Evolutionary conservation across 192 early-diverging fungal genomes (phyloP), one percentile per base, ranked within the genome.

Genomic region (Chytriomyces sp.): DNA sequence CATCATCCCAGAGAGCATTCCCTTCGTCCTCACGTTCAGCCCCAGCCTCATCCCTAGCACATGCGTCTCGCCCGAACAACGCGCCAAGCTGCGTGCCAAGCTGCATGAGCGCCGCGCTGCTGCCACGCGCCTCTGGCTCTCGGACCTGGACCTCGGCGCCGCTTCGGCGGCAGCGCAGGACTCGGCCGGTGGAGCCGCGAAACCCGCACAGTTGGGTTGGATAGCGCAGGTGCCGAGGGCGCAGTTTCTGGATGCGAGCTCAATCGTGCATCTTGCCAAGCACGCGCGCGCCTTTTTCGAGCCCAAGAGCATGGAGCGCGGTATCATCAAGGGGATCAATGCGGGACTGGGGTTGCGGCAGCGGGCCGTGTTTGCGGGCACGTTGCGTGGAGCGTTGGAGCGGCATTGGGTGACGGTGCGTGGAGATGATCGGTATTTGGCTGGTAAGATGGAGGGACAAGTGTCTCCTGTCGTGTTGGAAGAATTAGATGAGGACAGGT

Each of bases 221-320:
- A 58, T 32, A 17, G 14, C 26, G 26, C 56, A 58, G 28, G 56
- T 58, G 22, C 56, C 56, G 2, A 14, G 12, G 14, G 22, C 56
- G 28, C 56, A 58, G 26, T 58, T 58, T 58, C 14, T 22, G 26
- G 31, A 58, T 32, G 56, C 22, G 17, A 28, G 7, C 1, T 34
- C 22, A 19, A 34, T 68, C 0, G 17, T 54, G 44, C 49, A 68
- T 68, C 65, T 68, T 17, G 65, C 65, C 0, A 68, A 68, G 55
- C 65, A 68, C 39, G 65, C 65, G 52, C 65, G 52, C 10, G 52
- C 52, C 52, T 68, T 55, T 68, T 68, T 68, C 39, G 65, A 56
- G 26, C 14, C 19, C 1, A 5, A 12, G 12, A 68, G 30, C 39
- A 33, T 68, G 65, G 39, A 28, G 7, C 65, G 65, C 0, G 7